Conservation (phyloP, 768 basidiomycete genomes). For the Polyporus arcularius region DNA sequence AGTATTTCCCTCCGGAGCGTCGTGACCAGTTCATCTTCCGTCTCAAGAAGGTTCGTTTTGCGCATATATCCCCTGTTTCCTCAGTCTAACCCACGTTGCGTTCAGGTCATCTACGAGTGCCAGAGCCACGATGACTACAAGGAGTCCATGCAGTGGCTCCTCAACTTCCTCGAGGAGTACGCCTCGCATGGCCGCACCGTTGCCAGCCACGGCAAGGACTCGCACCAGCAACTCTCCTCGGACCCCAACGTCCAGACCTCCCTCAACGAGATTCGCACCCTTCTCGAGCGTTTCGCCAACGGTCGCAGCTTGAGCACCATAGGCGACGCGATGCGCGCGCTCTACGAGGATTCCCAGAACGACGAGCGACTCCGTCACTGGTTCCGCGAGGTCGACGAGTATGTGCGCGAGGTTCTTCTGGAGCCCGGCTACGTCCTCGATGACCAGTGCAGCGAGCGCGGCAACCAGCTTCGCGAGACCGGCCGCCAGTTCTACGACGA, state of each 20-base stretch:
- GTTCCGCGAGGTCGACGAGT: slow-evolving; percentile 66
- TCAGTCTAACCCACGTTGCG: background rate
- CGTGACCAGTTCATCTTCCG: slow-evolving; percentile 93
- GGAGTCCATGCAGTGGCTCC: slow-evolving; percentile 70
- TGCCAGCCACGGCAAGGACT: slow-evolving; percentile 25
- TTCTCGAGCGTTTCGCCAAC: slow-evolving; percentile 92
- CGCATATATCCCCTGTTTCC: too few species aligned
- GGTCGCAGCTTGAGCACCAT: slow-evolving; percentile 64
- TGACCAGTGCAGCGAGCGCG: slow-evolving; percentile 68
- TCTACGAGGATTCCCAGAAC: slow-evolving; percentile 74
- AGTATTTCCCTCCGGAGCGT: slow-evolving; percentile 88
- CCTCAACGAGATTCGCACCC: slow-evolving; percentile 65
- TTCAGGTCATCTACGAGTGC: slow-evolving; percentile 76
- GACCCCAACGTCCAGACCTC: slow-evolving; percentile 61
- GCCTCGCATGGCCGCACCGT: slow-evolving; percentile 39
- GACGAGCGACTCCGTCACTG: slow-evolving; percentile 77
- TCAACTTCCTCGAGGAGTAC: slow-evolving; percentile 64
- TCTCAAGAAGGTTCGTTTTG: slow-evolving; percentile 66
- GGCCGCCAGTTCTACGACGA: slow-evolving; percentile 79
- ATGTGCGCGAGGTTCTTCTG: slow-evolving; percentile 68
- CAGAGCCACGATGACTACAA: slow-evolving; percentile 93
- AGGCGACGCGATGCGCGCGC: slow-evolving; percentile 64
- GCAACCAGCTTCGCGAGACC: slow-evolving; percentile 58
- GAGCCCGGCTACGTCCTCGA: slow-evolving; percentile 86
- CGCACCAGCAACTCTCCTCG: slow-evolving; percentile 32